Conservation (phyloP, 805 yeast genomes). For the Lipomyces yamanashiensis region DNA sequence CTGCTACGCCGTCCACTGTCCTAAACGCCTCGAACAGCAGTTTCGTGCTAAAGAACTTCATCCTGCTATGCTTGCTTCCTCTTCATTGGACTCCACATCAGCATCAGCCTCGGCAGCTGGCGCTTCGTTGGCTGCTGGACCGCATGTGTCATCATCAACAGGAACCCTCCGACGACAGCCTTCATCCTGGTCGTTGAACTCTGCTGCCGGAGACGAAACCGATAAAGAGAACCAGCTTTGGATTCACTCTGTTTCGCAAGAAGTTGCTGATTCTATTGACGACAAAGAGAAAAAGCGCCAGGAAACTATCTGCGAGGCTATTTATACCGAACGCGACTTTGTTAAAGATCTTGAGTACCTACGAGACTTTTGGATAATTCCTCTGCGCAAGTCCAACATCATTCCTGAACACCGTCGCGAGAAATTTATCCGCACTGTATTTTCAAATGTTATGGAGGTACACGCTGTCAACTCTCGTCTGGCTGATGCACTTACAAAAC, state of each 20-base stretch:
- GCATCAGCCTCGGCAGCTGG: background rate
- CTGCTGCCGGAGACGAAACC: conserved; percentile 55
- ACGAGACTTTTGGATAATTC: conserved; percentile 92
- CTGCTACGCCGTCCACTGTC: conserved; percentile 96
- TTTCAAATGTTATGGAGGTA: conserved; percentile 86
- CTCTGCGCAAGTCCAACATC: conserved; percentile 81
- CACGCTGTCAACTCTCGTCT: conserved; percentile 80
- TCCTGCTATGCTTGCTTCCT: conserved; percentile 10
- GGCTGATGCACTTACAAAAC: conserved; percentile 84
- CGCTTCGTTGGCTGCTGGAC: background rate
- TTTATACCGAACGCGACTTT: conserved; percentile 91
- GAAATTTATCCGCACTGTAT: conserved; percentile 87
- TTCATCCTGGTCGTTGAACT: conserved; percentile 40
- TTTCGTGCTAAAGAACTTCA: conserved; percentile 67
- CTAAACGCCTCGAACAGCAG: conserved; percentile 92
- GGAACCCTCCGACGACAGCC: conserved; percentile 30
- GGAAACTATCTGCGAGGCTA: conserved; percentile 91
- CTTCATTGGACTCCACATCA: conserved; percentile 10
- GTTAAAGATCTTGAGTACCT: conserved; percentile 92
- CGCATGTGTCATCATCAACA: conserved; percentile 45
- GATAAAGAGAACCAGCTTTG: conserved; percentile 79
- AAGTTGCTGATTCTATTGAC: conserved; percentile 74
- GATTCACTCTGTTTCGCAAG: conserved; percentile 89
- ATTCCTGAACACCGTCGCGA: conserved; percentile 90
- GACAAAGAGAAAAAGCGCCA: conserved; percentile 89